A percentile compares a stretch with the other conserved stretches of the same genome.
phyloP scores from a whole-genome alignment of 2,329 filamentous ascomycete genomes.

The Cercospora berteroae region DNA sequence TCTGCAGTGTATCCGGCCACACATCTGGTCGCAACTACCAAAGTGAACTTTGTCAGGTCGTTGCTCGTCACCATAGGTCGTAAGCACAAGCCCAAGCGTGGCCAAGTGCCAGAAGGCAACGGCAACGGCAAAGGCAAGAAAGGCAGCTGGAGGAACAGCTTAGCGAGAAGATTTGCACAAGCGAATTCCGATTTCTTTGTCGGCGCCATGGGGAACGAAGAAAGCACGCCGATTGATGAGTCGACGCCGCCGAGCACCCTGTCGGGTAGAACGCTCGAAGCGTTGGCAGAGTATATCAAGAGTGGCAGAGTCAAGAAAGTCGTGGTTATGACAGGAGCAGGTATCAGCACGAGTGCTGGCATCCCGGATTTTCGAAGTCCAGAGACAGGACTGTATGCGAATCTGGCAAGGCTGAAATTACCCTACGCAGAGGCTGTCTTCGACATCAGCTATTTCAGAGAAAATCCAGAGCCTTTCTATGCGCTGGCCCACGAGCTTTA shows the following conservation, averaged over 20 bases:
- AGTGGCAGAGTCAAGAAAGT: slow-evolving; percentile 66
- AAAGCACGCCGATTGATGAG: slow-evolving; percentile 65
- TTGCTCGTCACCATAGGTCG: slow-evolving; percentile 50
- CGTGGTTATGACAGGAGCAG: slow-evolving; percentile 87
- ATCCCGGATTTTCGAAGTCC: slow-evolving; percentile 95
- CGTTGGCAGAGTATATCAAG: slow-evolving; percentile 77
- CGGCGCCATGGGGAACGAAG: slow-evolving; percentile 80
- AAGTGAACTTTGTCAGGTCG: slow-evolving; percentile 15
- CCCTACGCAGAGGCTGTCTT: slow-evolving; percentile 92
- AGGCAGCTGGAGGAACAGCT: slow-evolving; percentile 26
- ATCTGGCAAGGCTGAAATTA: slow-evolving; percentile 79
- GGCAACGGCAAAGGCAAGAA: slow-evolving; percentile 28
- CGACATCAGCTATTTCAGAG: slow-evolving; percentile 82
- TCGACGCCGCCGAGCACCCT: slow-evolving; percentile 64
- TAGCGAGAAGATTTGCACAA: slow-evolving; percentile 10
- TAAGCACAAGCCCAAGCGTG: slow-evolving; percentile 47
- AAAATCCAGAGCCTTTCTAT: slow-evolving; percentile 87
- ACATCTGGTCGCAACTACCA: slow-evolving; percentile 7
- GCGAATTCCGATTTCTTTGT: slow-evolving; percentile 18
- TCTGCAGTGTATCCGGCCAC: neutral
- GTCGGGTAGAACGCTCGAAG: slow-evolving; percentile 65
- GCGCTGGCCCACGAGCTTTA: slow-evolving; percentile 87
- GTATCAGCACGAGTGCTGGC: slow-evolving; percentile 70
- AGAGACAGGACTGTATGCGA: slow-evolving; percentile 89
- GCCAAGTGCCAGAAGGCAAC: slow-evolving; percentile 33